phyloP scores from a whole-genome alignment of 129 eudicot species.

The Daucus carota region DH1_v3.0 NC_030389.2:31281001-31281500 shows the following conservation, averaged over 20 bases:
- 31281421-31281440: slow-evolving; percentile 79
- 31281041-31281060: neutral
- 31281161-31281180: neutral
- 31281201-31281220: slow-evolving; percentile 24
- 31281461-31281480: neutral
- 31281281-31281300: slow-evolving; percentile 72
- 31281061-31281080: neutral
- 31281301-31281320: slow-evolving; percentile 72
- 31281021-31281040: neutral
- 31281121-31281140: neutral
- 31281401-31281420: slow-evolving; percentile 63
- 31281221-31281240: slow-evolving; percentile 83
- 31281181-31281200: neutral
- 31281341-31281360: slow-evolving; percentile 49
- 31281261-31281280: slow-evolving; percentile 53
- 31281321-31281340: slow-evolving; percentile 52
- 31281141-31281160: neutral
- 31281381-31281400: slow-evolving; percentile 67
- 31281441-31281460: slow-evolving; percentile 3
- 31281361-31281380: slow-evolving; percentile 83
- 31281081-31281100: neutral
- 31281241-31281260: slow-evolving; percentile 79
- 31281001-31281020: neutral
- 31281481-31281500: too few relatives aligned
- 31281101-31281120: neutral